A percentile compares a stretch with the other conserved stretches of the same genome.
phyloP scores from a whole-genome alignment of 495 filamentous ascomycete species.

The Penicillium crystallinum region DNA sequence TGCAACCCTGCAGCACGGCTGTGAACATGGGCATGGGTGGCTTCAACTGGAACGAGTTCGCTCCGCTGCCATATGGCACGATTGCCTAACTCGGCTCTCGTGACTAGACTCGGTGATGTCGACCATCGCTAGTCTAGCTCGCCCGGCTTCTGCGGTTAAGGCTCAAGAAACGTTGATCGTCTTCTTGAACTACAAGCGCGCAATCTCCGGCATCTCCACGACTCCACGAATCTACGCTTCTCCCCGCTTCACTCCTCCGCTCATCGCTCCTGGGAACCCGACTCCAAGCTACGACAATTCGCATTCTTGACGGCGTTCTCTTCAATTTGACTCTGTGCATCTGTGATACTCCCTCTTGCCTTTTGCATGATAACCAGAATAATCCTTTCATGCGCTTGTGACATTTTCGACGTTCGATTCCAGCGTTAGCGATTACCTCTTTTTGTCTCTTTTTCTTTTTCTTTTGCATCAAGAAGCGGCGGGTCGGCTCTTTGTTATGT shows the following conservation, averaged over 20 bases:
- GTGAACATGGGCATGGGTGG: conserved; percentile 59
- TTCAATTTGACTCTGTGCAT: conserved; percentile 37
- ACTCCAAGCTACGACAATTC: conserved; percentile 37
- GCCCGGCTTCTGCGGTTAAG: background rate
- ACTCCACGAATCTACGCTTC: background rate
- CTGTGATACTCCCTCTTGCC: conserved; percentile 47
- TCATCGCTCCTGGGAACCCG: conserved; percentile 6
- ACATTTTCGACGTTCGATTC: conserved; percentile 24
- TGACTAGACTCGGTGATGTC: conserved; percentile 14
- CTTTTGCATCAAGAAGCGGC: conserved; percentile 48
- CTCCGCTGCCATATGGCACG: conserved; percentile 52
- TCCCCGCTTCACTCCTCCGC: background rate
- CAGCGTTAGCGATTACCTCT: conserved; percentile 33
- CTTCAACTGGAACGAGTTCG: conserved; percentile 68
- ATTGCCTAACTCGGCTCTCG: conserved; percentile 40
- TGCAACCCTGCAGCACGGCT: conserved; percentile 71
- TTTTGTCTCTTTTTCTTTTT: conserved; percentile 10
- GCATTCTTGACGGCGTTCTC: conserved; percentile 50
- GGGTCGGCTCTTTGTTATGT: conserved; percentile 48
- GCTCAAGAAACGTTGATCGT: conserved; percentile 19
- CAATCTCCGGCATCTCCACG: background rate
- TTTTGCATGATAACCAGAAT: conserved; percentile 38
- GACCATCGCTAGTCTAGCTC: conserved; percentile 6
- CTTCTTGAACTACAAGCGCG: background rate
- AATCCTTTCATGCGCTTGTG: conserved; percentile 24